These are phyloP conservation scores for Nemania serpens DNA, from an alignment of 2,329 filamentous ascomycete genomes.

Conservation along the genomic window DNA sequence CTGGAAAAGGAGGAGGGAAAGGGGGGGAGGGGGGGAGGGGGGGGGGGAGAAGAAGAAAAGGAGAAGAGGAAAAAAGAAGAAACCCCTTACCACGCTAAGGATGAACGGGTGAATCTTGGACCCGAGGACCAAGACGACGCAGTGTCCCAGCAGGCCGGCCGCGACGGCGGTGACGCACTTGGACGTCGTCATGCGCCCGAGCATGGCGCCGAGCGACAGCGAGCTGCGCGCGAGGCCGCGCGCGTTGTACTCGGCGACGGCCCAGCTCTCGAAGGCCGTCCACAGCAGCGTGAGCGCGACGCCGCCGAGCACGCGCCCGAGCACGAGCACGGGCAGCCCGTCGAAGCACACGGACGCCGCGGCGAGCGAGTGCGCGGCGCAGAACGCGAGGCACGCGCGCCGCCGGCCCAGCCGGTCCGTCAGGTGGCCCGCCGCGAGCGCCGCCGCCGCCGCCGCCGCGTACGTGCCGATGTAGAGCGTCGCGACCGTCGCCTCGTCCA, in stretches of 20 bases:
- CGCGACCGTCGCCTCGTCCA: conserved; percentile 42
- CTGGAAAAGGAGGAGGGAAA: too few relatives aligned
- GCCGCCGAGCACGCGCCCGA: conserved; percentile 59
- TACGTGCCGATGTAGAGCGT: conserved; percentile 51
- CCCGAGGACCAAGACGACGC: conserved; percentile 50
- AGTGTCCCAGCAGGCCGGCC: conserved; percentile 55
- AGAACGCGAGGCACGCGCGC: conserved; percentile 59
- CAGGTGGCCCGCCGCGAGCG: conserved; percentile 52
- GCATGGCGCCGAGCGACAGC: conserved; percentile 53
- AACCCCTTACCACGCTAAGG: conserved; percentile 42
- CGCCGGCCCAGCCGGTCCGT: conserved; percentile 57
- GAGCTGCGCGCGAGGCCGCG: conserved; percentile 46
- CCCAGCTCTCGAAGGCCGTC: conserved; percentile 65
- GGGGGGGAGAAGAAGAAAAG: too few relatives aligned
- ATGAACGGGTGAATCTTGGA: conserved; percentile 58
- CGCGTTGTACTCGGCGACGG: conserved; percentile 60
- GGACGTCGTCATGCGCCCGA: conserved; percentile 54
- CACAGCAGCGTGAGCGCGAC: conserved; percentile 61
- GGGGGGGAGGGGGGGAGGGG: too few relatives aligned
- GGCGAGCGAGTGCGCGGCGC: conserved; percentile 56
- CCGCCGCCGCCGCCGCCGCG: conserved; percentile 49
- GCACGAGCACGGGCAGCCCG: conserved; percentile 50
- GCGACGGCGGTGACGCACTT: conserved; percentile 59
- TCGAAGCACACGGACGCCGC: conserved; percentile 53
- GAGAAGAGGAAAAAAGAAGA: too few relatives aligned